A percentile compares a stretch with the other conserved stretches of the same genome.
Conservation (phyloP, 331 rosid species). For the Rosa hybrid region DNA sequence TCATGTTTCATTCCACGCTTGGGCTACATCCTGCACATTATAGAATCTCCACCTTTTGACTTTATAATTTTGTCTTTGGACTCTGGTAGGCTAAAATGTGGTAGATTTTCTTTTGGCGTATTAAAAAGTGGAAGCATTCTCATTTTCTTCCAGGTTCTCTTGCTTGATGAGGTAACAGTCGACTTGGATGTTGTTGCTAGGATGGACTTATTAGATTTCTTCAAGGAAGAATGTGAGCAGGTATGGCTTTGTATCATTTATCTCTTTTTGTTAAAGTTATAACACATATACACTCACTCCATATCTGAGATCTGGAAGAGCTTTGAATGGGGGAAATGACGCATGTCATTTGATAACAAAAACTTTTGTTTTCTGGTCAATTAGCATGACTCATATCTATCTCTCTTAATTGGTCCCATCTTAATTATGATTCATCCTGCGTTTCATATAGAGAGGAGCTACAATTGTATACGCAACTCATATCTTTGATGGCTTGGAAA, state of each 20-base stretch:
- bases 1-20: neutral
- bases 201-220: constrained; percentile 81
- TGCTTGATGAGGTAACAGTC: constrained; percentile 93
- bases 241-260: constrained; percentile 43
- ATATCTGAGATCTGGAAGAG: constrained; percentile 10
- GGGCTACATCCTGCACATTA: neutral
- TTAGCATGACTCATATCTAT: neutral
- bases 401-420: neutral
- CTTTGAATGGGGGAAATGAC: constrained; percentile 4
- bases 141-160: constrained; percentile 64
- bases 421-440: constrained; percentile 1
- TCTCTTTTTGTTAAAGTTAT: neutral
- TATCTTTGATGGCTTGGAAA: constrained; percentile 91
- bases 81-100: neutral
- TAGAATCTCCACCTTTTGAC: neutral
- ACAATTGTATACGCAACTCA: constrained; percentile 93
- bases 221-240: constrained; percentile 95
- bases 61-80: neutral
- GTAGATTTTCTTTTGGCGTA: neutral
- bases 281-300: constrained; percentile 11
- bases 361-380: neutral
- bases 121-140: neutral
- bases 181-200: constrained; percentile 95
- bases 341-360: constrained; percentile 12
- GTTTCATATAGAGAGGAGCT: constrained; percentile 66